Percentiles rank a stretch among this genome's conserved stretches.
Conservation (phyloP, 345 rosid genomes). For the Corchorus capsularis region DNA sequence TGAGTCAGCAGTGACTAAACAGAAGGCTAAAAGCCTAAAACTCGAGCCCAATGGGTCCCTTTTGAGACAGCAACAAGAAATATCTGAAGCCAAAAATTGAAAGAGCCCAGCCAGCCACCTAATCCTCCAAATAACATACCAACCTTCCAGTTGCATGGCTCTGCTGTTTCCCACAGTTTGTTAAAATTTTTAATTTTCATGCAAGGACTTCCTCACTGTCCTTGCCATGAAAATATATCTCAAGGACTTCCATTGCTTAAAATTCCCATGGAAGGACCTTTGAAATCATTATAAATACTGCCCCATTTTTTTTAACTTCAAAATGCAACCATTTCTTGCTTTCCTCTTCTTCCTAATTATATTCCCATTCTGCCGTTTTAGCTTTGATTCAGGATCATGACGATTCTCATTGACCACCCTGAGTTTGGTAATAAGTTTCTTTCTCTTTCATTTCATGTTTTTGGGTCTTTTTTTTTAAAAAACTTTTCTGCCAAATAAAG, state of each 20-base stretch:
- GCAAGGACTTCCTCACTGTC: slow-evolving; percentile 10
- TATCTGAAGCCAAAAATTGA: neutral
- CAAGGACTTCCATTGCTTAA: slow-evolving; percentile 35
- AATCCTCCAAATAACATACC: neutral
- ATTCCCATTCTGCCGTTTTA: neutral
- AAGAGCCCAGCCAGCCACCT: neutral
- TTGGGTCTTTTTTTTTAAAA: neutral
- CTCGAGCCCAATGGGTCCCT: neutral
- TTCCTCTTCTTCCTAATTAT: neutral
- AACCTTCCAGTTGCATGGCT: slow-evolving; percentile 4
- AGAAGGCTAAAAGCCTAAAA: too few relatives aligned
- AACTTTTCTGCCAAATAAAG: neutral
- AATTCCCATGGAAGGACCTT: slow-evolving; percentile 58
- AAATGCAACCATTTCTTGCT: neutral
- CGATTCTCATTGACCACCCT: slow-evolving; percentile 44
- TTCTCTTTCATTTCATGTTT: slow-evolving; percentile 16
- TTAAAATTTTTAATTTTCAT: neutral
- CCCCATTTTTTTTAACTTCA: neutral
- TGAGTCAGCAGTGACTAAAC: slow-evolving; percentile 1
- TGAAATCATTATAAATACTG: slow-evolving; percentile 45
- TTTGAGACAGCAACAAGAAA: neutral
- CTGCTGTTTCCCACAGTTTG: neutral
- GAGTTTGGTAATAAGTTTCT: slow-evolving; percentile 38
- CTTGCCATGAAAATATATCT: slow-evolving; percentile 21
- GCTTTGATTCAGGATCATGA: slow-evolving; percentile 36